These are phyloP conservation scores for Hibiscus syriacus DNA, from an alignment of 345 rosid species.

Conservation along the genomic window DNA sequence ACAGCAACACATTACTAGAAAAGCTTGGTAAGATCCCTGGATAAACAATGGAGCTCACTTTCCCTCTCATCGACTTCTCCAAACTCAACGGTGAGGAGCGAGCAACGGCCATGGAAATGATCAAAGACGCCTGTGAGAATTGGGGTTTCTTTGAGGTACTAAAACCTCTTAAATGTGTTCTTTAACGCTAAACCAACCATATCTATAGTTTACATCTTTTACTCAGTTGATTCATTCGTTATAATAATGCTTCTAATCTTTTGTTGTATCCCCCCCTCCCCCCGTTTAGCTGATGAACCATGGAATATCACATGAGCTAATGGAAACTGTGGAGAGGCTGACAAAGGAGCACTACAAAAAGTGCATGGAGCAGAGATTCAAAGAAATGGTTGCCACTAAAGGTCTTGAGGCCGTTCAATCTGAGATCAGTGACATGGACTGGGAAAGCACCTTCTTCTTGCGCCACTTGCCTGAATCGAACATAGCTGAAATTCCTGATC, in stretches of 20 bases:
- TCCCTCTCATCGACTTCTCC: constrained; percentile 60
- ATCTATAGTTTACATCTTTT: neutral
- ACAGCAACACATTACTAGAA: neutral
- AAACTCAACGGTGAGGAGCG: constrained; percentile 62
- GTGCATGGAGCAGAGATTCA: constrained; percentile 59
- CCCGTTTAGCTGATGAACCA: constrained; percentile 49
- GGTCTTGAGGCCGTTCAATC: constrained; percentile 51
- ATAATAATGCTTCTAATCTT: neutral
- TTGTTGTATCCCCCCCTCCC: neutral
- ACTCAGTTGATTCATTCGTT: neutral
- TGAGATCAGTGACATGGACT: constrained; percentile 53
- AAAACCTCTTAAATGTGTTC: neutral
- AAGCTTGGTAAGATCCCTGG: neutral
- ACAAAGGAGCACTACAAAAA: constrained; percentile 62
- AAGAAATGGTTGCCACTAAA: constrained; percentile 52
- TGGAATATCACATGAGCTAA: constrained; percentile 53
- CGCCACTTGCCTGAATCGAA: constrained; percentile 62
- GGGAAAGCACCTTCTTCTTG: constrained; percentile 79
- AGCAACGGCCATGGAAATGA: constrained; percentile 44
- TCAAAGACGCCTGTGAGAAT: constrained; percentile 65
- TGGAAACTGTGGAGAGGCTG: constrained; percentile 67
- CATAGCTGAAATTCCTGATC: constrained; percentile 51
- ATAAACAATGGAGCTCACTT: constrained; percentile 38
- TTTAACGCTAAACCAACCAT: neutral
- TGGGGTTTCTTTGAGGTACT: constrained; percentile 90